These are phyloP conservation scores for Xylaria curta DNA, from an alignment of 495 filamentous ascomycete genomes.

Conservation along the genomic window DNA sequence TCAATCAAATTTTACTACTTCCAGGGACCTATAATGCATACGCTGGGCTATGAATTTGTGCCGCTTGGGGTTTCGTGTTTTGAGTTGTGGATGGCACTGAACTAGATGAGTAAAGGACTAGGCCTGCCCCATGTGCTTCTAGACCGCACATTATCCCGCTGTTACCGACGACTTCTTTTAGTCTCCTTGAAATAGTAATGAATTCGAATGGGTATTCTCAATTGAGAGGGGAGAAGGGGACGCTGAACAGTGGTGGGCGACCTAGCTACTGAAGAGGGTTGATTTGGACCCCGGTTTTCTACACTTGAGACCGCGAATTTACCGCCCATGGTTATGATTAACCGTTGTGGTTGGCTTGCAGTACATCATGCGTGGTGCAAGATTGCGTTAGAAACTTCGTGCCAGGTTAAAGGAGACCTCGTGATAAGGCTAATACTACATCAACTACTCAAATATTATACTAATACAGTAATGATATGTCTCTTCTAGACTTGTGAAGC, in stretches of 20 bases:
- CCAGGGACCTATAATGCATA: neutral
- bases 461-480: neutral
- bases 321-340: neutral
- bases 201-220: neutral
- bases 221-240: neutral
- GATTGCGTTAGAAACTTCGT: neutral
- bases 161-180: neutral
- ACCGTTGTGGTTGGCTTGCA: neutral
- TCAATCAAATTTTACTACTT: neutral
- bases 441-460: conserved; percentile 2
- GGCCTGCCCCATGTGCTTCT: neutral
- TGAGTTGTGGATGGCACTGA: neutral
- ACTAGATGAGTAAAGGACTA: neutral
- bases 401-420: neutral
- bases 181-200: neutral
- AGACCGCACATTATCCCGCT: neutral
- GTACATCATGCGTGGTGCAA: neutral
- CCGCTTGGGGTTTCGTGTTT: neutral
- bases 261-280: neutral
- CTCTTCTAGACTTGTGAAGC: neutral
- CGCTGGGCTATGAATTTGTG: neutral
- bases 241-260: neutral
- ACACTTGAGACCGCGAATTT: neutral
- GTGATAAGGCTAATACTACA: conserved; percentile 4
- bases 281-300: neutral